Base-by-base conservation (phyloP, 2,329 filamentous ascomycete genomes). In the Fusarium hostae region DNA sequence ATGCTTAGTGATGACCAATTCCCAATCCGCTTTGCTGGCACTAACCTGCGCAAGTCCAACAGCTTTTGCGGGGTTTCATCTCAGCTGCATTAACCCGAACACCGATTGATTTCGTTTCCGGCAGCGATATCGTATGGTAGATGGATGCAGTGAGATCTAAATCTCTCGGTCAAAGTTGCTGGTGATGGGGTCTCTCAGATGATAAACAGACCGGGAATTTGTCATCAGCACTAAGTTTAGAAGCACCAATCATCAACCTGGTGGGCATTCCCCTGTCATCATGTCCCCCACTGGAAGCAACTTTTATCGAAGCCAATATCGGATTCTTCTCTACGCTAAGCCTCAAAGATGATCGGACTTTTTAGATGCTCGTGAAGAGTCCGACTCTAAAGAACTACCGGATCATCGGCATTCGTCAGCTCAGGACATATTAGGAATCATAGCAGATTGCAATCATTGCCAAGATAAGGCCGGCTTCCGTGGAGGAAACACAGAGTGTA, bases 21-120 rank as follows among this genome's bases (percentile, higher is more conserved):
- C 28, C 18, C 12, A 11, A 6, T 5, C 4, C 24, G 2, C 22
- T 15, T 8, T 2, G 22, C 22, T 11, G 5, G 22, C 13, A 62
- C 71, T 26, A 22, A 75, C 72, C 69, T 68, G 56, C 24, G 12
- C 72, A 74, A 18, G 72, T 74, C 72, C 70, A 74, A 15, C 72
- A 75, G n/a, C 59, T 56, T 37, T 64, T 67, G 32, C 62, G 45
- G n/a, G 64, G 16, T 40, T 66, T 72, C 59, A 67, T 66, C 1
- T 40, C 28, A 16, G 9, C 15, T 51, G 9, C 16, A 5, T 12
- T 4, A 10, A 3, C 15, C n/a, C 45, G 35, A 41, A 15, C 1
- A 6, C 56, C 26, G 28, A 26, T 18, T 16, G 5, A 15, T 15
- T n/a, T 26, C 7, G 18, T 4, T n/a, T n/a, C 5, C 9, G 6